Evolutionary conservation across 345 rosid genomes (phyloP).

Genomic region (Lagerstroemia speciosa): DNA sequence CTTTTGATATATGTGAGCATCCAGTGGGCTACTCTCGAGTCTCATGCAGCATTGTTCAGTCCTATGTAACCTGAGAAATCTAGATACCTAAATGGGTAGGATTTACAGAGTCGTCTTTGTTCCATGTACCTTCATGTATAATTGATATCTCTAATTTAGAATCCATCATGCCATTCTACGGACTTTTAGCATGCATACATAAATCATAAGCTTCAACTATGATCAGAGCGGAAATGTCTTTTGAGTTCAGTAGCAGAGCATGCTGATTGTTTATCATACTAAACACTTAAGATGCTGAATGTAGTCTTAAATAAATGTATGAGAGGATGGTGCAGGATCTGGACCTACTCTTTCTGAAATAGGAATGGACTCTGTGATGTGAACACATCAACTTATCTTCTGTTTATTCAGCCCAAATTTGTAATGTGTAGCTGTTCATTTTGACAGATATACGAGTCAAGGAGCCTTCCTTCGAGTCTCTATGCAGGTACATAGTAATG

Average conservation of each 20-base stretch:
- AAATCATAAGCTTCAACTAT: too few relatives aligned
- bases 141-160: neutral
- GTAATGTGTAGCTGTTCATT: conserved; percentile 1
- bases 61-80: neutral
- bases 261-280: too few relatives aligned
- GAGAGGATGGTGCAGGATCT: neutral
- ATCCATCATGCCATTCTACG: too few relatives aligned
- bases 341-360: neutral
- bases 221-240: neutral
- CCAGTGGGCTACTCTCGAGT: neutral
- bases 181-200: too few relatives aligned
- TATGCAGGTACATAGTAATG: conserved; percentile 44
- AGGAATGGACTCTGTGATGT: neutral
- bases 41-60: neutral
- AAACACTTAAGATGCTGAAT: neutral
- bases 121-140: neutral
- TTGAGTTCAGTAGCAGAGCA: too few relatives aligned
- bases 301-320: neutral
- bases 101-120: neutral
- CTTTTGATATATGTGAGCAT: neutral
- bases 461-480: conserved; percentile 85
- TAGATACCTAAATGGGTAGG: neutral
- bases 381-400: neutral
- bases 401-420: neutral
- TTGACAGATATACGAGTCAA: conserved; percentile 77